These are phyloP conservation scores for Penicillium ochrochloron DNA, from an alignment of 495 filamentous ascomycete species.

Conservation along the genomic window DNA sequence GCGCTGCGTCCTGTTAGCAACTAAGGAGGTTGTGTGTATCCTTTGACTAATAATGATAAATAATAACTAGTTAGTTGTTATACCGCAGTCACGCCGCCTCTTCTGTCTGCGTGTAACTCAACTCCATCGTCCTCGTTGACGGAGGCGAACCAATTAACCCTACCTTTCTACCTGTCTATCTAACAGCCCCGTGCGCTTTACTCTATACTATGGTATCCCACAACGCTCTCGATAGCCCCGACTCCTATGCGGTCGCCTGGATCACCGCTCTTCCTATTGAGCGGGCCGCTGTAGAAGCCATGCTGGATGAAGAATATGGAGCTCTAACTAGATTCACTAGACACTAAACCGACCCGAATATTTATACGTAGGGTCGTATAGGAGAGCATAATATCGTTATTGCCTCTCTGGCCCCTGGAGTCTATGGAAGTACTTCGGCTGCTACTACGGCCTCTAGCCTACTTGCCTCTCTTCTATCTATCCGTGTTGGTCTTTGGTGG, in stretches of 20 bases:
- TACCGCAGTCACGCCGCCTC: too few relatives aligned
- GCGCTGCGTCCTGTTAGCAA: too few relatives aligned
- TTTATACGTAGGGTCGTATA: constrained; percentile 47
- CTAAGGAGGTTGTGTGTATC: too few relatives aligned
- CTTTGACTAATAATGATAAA: too few relatives aligned
- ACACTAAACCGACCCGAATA: constrained; percentile 32
- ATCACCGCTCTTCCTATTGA: constrained; percentile 27
- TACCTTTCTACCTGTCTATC: neutral
- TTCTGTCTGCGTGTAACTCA: neutral
- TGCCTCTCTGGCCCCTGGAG: constrained; percentile 27
- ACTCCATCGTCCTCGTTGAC: neutral
- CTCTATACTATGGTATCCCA: constrained; percentile 26
- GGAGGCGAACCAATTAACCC: neutral
- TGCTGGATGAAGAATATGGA: constrained; percentile 28
- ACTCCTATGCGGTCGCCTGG: constrained; percentile 27
- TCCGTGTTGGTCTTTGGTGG: constrained; percentile 32
- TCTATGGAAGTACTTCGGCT: constrained; percentile 22
- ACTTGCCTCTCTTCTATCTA: constrained; percentile 19
- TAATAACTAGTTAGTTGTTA: too few relatives aligned
- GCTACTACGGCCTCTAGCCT: constrained; percentile 38
- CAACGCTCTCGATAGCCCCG: constrained; percentile 8
- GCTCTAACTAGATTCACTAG: constrained; percentile 9
- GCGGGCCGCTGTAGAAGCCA: constrained; percentile 24
- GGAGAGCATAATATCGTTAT: constrained; percentile 39
- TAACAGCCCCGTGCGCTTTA: constrained; percentile 7